These are phyloP conservation scores for Penicillium nordicum DNA, from an alignment of 2,329 filamentous ascomycete species.

Conservation along the genomic window DNA sequence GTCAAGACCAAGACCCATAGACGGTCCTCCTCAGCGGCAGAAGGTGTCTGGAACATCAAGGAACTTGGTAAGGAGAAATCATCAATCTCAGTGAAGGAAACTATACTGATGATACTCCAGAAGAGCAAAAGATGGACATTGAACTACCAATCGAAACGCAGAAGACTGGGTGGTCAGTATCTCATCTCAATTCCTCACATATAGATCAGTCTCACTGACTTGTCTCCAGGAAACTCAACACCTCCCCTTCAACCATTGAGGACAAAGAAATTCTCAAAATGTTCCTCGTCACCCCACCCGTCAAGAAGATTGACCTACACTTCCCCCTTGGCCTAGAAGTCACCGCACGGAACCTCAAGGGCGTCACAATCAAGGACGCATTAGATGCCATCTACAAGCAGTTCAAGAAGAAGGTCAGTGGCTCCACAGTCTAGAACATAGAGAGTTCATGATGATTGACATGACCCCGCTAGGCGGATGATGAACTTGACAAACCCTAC, in stretches of 20 bases:
- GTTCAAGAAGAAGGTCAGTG: slow-evolving; percentile 87
- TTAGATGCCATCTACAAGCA: slow-evolving; percentile 93
- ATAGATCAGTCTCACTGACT: background rate
- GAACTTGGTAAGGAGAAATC: slow-evolving; percentile 65
- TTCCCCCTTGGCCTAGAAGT: slow-evolving; percentile 87
- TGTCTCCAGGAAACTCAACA: slow-evolving; percentile 83
- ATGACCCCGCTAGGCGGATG: slow-evolving; percentile 65
- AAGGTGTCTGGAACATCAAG: slow-evolving; percentile 76
- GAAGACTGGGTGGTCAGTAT: slow-evolving; percentile 34
- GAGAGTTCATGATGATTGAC: background rate
- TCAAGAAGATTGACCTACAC: slow-evolving; percentile 92
- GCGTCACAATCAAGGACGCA: slow-evolving; percentile 95
- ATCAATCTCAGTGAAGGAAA: slow-evolving; percentile 10
- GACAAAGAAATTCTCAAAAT: slow-evolving; percentile 83
- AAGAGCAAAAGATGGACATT: slow-evolving; percentile 32
- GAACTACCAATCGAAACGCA: slow-evolving; percentile 36
- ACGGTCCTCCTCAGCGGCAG: slow-evolving; percentile 68
- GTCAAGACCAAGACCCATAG: slow-evolving; percentile 54
- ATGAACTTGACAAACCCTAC: slow-evolving; percentile 83
- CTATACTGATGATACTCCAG: slow-evolving; percentile 12
- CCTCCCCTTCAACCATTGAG: slow-evolving; percentile 71
- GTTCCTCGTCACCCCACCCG: slow-evolving; percentile 70
- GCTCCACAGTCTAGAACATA: background rate
- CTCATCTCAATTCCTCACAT: background rate
- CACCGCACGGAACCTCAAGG: slow-evolving; percentile 84